Evolutionary conservation across 768 basidiomycete genomes (phyloP).

Genomic region (Pholiota molesta): DNA sequence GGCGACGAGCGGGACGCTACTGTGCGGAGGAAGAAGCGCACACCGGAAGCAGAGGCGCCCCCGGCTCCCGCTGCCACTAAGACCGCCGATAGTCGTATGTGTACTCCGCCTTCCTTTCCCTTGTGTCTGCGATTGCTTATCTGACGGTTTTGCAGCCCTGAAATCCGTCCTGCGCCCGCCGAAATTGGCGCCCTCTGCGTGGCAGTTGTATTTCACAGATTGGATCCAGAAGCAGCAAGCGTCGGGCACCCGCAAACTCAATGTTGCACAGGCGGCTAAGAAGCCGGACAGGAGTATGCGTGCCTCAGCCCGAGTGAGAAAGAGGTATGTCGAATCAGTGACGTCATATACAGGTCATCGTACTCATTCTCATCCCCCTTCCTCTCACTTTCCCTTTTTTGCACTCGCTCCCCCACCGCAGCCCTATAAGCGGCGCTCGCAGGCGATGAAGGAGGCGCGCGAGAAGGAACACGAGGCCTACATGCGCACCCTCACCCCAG

Average conservation of each 20-base stretch:
- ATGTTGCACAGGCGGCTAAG: conserved; percentile 94
- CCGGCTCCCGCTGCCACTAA: conserved; percentile 33
- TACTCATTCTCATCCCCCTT: background rate
- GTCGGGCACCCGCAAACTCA: conserved; percentile 80
- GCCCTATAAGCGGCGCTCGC: conserved; percentile 87
- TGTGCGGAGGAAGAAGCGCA: conserved; percentile 62
- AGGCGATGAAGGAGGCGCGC: conserved; percentile 81
- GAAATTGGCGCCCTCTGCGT: conserved; percentile 90
- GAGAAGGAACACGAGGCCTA: conserved; percentile 83
- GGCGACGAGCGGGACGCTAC: conserved; percentile 72
- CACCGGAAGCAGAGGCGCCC: conserved; percentile 37
- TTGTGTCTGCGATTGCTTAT: background rate
- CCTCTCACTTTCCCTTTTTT: conserved; percentile 8
- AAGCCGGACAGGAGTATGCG: conserved; percentile 90
- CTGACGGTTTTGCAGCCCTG: conserved; percentile 44
- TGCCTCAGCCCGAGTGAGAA: conserved; percentile 78
- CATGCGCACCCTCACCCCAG: conserved; percentile 87
- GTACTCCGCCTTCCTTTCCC: background rate
- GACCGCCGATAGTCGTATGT: conserved; percentile 17
- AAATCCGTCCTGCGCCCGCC: conserved; percentile 86
- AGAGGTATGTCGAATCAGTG: conserved; percentile 57
- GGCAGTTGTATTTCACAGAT: conserved; percentile 96
- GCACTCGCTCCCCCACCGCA: conserved; percentile 30
- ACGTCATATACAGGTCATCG: conserved; percentile 30
- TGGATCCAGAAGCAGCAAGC: conserved; percentile 90